Evolutionary conservation across 306 rosid genomes (phyloP).

Genomic region (Cucurbita pepo): DNA sequence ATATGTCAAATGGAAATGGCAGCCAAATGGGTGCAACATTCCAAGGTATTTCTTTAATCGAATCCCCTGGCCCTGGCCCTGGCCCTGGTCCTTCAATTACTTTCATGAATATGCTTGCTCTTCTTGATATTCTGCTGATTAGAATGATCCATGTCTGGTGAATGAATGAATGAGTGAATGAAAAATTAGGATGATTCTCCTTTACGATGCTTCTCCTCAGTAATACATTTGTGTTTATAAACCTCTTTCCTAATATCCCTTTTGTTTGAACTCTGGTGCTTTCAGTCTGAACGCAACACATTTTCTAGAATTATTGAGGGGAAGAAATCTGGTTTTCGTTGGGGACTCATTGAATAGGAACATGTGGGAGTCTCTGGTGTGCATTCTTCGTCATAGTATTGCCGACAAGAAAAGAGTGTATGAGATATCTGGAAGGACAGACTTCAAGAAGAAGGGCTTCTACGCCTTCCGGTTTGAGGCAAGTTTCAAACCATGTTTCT

Average conservation of each 20-base stretch:
- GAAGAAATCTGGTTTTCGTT: conserved; percentile 64
- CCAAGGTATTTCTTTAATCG: conserved; percentile 39
- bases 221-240: neutral
- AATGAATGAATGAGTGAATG: neutral
- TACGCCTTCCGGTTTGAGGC: conserved; percentile 87
- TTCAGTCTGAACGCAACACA: conserved; percentile 77
- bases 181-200: neutral
- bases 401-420: conserved; percentile 39
- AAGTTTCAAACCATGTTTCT: conserved; percentile 1
- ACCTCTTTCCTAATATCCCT: neutral
- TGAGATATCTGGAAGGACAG: conserved; percentile 68
- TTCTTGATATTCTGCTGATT: neutral
- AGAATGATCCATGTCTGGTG: neutral
- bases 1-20: conserved; percentile 84
- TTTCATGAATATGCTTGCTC: neutral
- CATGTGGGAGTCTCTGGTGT: conserved; percentile 94
- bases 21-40: conserved; percentile 65
- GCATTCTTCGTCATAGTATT: conserved; percentile 59
- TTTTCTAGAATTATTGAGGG: conserved; percentile 70
- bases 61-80: neutral
- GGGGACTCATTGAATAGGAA: conserved; percentile 92
- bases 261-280: conserved; percentile 3
- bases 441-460: conserved; percentile 72
- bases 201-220: neutral
- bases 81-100: neutral